Evolutionary conservation across 169 alveolate genomes (phyloP).

Genomic region (Eimeria tenella): DNA sequence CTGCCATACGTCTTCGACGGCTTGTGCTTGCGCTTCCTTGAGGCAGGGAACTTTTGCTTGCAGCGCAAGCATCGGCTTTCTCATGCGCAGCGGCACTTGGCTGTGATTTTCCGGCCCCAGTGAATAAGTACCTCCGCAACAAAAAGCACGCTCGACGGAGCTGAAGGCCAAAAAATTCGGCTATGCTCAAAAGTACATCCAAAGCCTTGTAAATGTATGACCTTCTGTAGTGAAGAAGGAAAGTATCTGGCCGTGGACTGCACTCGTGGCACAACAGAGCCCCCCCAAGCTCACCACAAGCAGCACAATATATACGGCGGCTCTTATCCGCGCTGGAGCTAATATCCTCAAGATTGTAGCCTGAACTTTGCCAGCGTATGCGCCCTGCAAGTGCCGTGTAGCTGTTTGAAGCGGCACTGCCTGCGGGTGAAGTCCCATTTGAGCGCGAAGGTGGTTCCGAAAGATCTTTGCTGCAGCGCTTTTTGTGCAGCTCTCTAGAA

Average conservation of each 20-base stretch:
- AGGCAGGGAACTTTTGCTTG: background rate
- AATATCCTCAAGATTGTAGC: background rate
- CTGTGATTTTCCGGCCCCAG: constrained; percentile 4
- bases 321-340: background rate
- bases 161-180: constrained; percentile 1
- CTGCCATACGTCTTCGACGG: background rate
- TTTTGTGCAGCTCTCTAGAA: background rate
- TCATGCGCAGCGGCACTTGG: background rate
- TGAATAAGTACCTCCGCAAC: background rate
- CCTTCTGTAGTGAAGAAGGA: constrained; percentile 1
- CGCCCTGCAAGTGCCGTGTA: background rate
- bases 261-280: constrained; percentile 60
- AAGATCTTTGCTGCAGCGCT: background rate
- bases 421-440: no score
- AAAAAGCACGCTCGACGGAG: background rate
- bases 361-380: background rate
- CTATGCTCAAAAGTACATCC: background rate
- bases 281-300: constrained; percentile 35
- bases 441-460: background rate
- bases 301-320: constrained; percentile 28
- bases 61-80: background rate
- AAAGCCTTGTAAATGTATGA: background rate
- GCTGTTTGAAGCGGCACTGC: no score
- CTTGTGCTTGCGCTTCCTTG: background rate
- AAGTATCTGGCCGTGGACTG: constrained; percentile 30